Percentiles rank a stretch among this genome's conserved stretches.
Conservation (phyloP, 1,284 basidiomycete genomes). For the Ustilago trichophora region DNA sequence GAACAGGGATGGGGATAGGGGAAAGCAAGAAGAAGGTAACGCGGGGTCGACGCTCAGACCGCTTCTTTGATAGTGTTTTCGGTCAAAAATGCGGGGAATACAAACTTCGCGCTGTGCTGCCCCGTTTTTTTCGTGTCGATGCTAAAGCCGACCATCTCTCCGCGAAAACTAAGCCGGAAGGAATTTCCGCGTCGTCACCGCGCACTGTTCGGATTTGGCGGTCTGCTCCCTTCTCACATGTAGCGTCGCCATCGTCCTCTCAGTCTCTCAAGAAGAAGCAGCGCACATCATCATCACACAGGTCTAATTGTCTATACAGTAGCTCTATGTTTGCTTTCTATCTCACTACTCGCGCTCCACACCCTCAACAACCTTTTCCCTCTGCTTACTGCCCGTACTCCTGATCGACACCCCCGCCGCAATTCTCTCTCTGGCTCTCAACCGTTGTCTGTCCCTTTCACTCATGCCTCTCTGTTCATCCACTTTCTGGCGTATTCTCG, state of each 20-base stretch:
- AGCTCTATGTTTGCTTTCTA: not conserved
- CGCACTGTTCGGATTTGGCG: constrained; percentile 21
- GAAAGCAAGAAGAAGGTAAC: not conserved
- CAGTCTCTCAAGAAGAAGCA: no score
- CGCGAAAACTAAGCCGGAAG: no score
- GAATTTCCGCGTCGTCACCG: not conserved
- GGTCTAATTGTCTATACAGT: no score
- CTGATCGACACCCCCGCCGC: constrained; percentile 22
- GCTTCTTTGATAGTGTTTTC: not conserved
- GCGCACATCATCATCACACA: no score
- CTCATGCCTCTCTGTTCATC: constrained; percentile 19
- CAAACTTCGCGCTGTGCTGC: constrained; percentile 2
- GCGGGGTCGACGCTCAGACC: constrained; percentile 16
- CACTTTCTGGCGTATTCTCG: constrained; percentile 7
- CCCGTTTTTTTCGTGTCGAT: not conserved
- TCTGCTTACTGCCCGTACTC: constrained; percentile 24
- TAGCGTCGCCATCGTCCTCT: no score
- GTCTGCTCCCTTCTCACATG: no score
- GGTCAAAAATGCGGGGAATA: constrained; percentile 14
- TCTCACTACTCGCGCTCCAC: no score
- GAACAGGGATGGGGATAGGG: not conserved
- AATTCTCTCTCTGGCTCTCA: constrained; percentile 19
- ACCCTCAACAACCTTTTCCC: constrained; percentile 6
- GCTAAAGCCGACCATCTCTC: not conserved
- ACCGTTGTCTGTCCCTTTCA: constrained; percentile 20